Base-by-base conservation (phyloP, 257 asterid species). In the Scutellaria minor region DNA sequence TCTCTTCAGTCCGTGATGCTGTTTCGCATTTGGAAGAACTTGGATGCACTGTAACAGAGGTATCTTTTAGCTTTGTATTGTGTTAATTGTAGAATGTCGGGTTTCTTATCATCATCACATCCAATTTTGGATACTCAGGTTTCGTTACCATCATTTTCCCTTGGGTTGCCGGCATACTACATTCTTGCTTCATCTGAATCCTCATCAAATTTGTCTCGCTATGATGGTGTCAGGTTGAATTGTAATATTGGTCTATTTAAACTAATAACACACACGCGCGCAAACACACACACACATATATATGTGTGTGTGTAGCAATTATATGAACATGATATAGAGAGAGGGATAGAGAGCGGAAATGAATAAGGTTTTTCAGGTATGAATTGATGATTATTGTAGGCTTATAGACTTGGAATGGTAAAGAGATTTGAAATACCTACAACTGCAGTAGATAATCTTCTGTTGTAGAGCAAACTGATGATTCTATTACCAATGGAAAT, bases 101-200 rank as follows among this genome's bases (percentile, higher is more conserved):
- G 20, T 37, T 56, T 66, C 54, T 31, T 60, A 61, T 73, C 72
- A 64, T 63, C 71, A 64, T 63, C 58, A 6, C 24, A 22, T 70
- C 77, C 60, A 22, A 35, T 75, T 59, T 64, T 64, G 50, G 52
- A 65, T 72, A 72, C 68, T 40, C 85, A 94, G 99, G 97, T 94
- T 44, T 85, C 97, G 1, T 76, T 95, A 83, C 97, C 99, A 14
- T 88, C 97, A 71, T 95, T 85, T 83, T 88, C 98, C 77, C 90
- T 95, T 82, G 98, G 99, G 70, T 83, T 95, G 73, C 97, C 99
- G 5, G 99, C 99, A 62, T 95, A 95, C 80, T 95, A 95, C 73
- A 84, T 92, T 72, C 97, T 95, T 75, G 99, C 99, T 77, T 85
- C 91, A 1, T 95, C 94, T 14, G 98, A 95, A 83, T 85, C 99